Evolutionary conservation across 345 rosid genomes (phyloP), one percentile per base, ranked within the genome.

Genomic region (Bruguiera parviflora): DNA sequence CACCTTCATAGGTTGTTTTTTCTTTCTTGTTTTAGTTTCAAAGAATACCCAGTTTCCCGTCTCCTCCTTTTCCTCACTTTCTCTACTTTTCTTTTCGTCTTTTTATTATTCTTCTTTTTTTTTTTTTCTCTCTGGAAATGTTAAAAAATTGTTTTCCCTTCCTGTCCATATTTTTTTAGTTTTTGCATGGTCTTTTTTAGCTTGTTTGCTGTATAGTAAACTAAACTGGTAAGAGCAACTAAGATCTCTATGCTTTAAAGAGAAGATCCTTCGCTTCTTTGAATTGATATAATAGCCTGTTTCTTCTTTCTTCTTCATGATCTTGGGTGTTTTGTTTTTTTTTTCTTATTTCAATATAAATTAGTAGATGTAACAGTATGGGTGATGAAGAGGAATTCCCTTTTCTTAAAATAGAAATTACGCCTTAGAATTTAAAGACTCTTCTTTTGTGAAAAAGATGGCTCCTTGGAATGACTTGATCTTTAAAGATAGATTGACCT

Each of bases 171-270:
- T 53, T 46, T 22, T 22, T 24, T 11, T 25, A 61, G 67, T 66
- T 66, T 70, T 67, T 55, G 28, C 60, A 61, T 61, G 66, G 66
- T 59, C 49, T 3, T 43, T 75, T 64, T 66, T 22, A 9, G 29
- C 28, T 6, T 27, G 10, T 22, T 73, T 65, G 3, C 11, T 71
- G 39, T 53, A 32, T 43, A 63, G 58, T 18, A 60, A 46, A 11
- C 3, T 43, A 24, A 63, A 28, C 66, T 19, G 53, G 55, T 29
- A 24, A 24, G 18, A 24, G 53, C 16, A 46, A 33, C 11, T 55
- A 52, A 46, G 77, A 73, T 78, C 70, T 72, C 72, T 62, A 5
- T 6, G 16, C 46, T 49, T 68, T 51, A 27, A 68, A 32, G 60
- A 27, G 60, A 22, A 63, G 71, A 53, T 73, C 52, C 64, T 61